phyloP scores from a whole-genome alignment of 805 yeast genomes.

The Ogataea trehalophila region DNA sequence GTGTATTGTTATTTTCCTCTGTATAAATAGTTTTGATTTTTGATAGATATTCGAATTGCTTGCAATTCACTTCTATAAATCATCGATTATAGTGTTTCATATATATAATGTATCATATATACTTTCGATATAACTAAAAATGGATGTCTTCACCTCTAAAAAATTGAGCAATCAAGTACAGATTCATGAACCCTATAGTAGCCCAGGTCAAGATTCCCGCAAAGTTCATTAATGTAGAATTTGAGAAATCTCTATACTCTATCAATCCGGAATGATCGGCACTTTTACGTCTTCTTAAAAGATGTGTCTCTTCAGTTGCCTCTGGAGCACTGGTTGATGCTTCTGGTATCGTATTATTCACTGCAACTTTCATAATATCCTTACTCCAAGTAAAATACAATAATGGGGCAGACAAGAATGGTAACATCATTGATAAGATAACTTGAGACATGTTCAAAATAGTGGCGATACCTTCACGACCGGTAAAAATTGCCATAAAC shows the following conservation, averaged over 20 bases:
- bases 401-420: conserved; percentile 81
- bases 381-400: conserved; percentile 74
- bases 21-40: too few relatives aligned
- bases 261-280: conserved; percentile 9
- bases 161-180: conserved; percentile 40
- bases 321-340: not conserved
- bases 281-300: conserved; percentile 12
- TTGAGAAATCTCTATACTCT: conserved; percentile 50
- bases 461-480: conserved; percentile 62
- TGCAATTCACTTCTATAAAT: too few relatives aligned
- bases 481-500: conserved; percentile 63
- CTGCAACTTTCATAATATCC: conserved; percentile 59
- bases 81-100: not conserved
- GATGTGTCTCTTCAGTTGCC: conserved; percentile 1
- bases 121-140: conserved; percentile 14
- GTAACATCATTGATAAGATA: conserved; percentile 72
- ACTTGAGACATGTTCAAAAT: conserved; percentile 88
- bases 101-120: not conserved
- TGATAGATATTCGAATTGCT: too few relatives aligned
- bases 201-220: conserved; percentile 61
- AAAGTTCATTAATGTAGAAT: conserved; percentile 52
- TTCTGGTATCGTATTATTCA: conserved; percentile 13
- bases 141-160: conserved; percentile 32
- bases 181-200: conserved; percentile 64
- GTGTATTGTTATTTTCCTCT: not conserved